Percentiles rank a stretch among this genome's conserved stretches.
Evolutionary conservation across 2,329 filamentous ascomycete genomes (phyloP).

Genomic region (Nemania sp.): DNA sequence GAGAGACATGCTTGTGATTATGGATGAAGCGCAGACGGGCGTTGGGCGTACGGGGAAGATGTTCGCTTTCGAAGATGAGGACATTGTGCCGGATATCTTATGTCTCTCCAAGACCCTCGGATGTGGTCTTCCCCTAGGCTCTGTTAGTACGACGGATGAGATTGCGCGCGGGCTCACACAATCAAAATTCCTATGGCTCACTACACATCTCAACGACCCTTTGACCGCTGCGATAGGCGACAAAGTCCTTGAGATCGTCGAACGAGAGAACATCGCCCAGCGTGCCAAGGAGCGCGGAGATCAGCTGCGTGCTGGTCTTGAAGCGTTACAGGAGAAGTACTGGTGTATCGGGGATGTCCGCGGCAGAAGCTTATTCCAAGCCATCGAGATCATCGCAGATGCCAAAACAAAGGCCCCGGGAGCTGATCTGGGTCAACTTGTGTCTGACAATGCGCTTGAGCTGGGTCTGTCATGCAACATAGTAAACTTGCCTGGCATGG

Average conservation of each 20-base stretch:
- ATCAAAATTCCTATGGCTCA: constrained; percentile 57
- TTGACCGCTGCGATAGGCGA: constrained; percentile 61
- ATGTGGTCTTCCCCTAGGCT: constrained; percentile 60
- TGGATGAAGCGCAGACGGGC: constrained; percentile 65
- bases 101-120: constrained; percentile 64
- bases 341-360: constrained; percentile 65
- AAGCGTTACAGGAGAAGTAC: constrained; percentile 52
- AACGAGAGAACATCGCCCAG: constrained; percentile 56
- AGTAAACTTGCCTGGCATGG: constrained; percentile 56
- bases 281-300: constrained; percentile 49
- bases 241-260: constrained; percentile 64
- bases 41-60: constrained; percentile 60
- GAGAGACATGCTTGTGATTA: constrained; percentile 61
- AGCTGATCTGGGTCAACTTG: constrained; percentile 49
- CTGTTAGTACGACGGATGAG: constrained; percentile 57
- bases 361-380: constrained; percentile 60
- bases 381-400: constrained; percentile 60
- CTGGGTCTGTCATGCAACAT: constrained; percentile 62
- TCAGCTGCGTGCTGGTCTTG: constrained; percentile 52
- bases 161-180: constrained; percentile 55
- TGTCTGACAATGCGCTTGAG: constrained; percentile 53
- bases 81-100: constrained; percentile 60
- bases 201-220: constrained; percentile 66
- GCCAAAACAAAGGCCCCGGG: constrained; percentile 51
- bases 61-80: constrained; percentile 61